Evolutionary conservation across 306 rosid species (phyloP).

Genomic region (Cicer judaicum): DNA sequence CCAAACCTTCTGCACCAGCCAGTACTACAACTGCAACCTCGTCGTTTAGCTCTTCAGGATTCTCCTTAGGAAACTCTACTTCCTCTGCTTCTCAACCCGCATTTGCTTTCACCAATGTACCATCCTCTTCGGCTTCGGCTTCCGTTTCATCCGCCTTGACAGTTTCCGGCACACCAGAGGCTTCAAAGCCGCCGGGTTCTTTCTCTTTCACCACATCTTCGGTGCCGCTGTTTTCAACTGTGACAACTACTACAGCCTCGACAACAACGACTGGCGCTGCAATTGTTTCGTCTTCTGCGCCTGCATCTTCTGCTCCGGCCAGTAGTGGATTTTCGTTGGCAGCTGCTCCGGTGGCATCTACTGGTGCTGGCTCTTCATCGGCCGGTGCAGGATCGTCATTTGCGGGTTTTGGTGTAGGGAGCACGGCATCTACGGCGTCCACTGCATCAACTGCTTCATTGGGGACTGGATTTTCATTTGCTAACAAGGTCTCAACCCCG

Average conservation of each 20-base stretch:
- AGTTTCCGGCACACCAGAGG: constrained; percentile 43
- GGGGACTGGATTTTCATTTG: constrained; percentile 56
- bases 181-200: constrained; percentile 50
- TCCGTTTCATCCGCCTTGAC: constrained; percentile 47
- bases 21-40: constrained; percentile 50
- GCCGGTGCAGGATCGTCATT: constrained; percentile 51
- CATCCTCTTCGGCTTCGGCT: constrained; percentile 42
- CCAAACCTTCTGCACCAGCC: constrained; percentile 49
- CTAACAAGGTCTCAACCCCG: constrained; percentile 56
- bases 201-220: constrained; percentile 58
- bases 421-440: not conserved
- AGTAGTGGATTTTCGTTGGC: constrained; percentile 31
- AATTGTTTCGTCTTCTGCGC: constrained; percentile 50
- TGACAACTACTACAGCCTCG: constrained; percentile 59
- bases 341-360: constrained; percentile 44
- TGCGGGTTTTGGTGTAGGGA: constrained; percentile 48
- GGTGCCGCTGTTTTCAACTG: constrained; percentile 59
- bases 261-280: constrained; percentile 56
- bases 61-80: constrained; percentile 57
- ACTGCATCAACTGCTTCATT: constrained; percentile 53
- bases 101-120: constrained; percentile 51
- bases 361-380: constrained; percentile 44
- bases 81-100: constrained; percentile 63
- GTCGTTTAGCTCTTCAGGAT: constrained; percentile 48
- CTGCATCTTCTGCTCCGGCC: constrained; percentile 52